Base-by-base conservation (phyloP, 1,139 yeast genomes). In the Kazachstania sp. region DNA sequence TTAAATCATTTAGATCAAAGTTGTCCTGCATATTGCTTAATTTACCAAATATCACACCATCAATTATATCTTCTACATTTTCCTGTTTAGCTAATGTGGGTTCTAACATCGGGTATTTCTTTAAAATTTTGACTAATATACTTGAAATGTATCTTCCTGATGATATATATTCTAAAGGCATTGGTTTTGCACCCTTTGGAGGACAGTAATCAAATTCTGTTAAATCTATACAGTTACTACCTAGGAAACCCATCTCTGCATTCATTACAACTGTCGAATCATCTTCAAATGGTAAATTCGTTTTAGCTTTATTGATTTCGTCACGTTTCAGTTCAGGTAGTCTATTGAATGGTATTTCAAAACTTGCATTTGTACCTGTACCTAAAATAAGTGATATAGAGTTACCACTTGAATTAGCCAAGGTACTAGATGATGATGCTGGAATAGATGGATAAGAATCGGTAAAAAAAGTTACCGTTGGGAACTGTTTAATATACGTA, bases 341-440 rank as follows among this genome's bases (percentile, higher is more conserved):
- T 15, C 39, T 37, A 1, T 43, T 39, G 12, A 41, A 48, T n/a
- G 58, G 58, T 9, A 61, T 29, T 29, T 58, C 59, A 31, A 67
- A 56, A 46, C 71, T 65, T 3, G 63, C 47, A 41, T 68, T 68
- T 2, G 65, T 49, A 11, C 71, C 71, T 5, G 71, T 67, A 1
- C 71, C 71, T 28, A 68, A 39, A 18, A 67, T 63, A 40, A 68
- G 48, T 0, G 70, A 61, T n/a, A 66, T 51, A 3, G 35, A 31
- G 19, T 42, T 46, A 16, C 20, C 28, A 23, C 30, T 15, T 7
- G 37, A 37, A 23, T 35, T 36, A 6, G 26, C 43, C 8, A 40
- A 26, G 4, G 30, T 31, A 18, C 35, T 26, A 3, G 43, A 40
- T 6, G 43, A 40, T 15, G 43, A 40, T 40, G 43, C 37, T 12